Base-by-base conservation (phyloP, 108 stramenopile species). In the Thalassiosira profunda region DNA sequence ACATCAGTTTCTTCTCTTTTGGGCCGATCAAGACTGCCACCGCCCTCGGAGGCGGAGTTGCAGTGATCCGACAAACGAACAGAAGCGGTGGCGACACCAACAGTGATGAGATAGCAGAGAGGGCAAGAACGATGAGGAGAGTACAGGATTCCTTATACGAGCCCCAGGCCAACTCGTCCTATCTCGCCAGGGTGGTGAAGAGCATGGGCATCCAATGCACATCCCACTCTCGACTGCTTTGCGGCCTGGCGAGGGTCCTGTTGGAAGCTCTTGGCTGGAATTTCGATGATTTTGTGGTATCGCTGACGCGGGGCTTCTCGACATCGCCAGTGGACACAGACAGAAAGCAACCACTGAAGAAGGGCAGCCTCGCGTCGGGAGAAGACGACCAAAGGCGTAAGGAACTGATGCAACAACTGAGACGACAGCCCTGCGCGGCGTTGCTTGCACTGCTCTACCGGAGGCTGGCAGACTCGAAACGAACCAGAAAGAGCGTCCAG, bases 11-110 rank as follows among this genome's bases (percentile, higher is more conserved):
- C 43, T 87, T 88, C 58, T 92, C 90, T n/a, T 94, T 94, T 79
- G 93, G 93, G 6, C 81, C 81, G 14, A 94, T 94, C 61, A 94
- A 94, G 65, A 92, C 93, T 14, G 74, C 82, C 2, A 94, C 93
- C 4, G 89, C 90, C 7, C 72, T 94, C 24, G 93, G 93, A 15
- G 93, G 93, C 28, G 93, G 90, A 18, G 80, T 77, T 63, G 83
- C 44, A 41, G 73, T 63, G 3, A 34, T 79, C 15, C 63, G 77
- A 29, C 29, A n/a, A n/a, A 11, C 21, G 4, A 11, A 33, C 9
- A n/a, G 25, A 12, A 0, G 23, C 2, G n/a, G 34, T 23, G 49
- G 35, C 1, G 40, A 59, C 10, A 44, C 20, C 2, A 12, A 56
- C 11, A 43, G 12, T 0, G 54, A 56, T 21, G 23, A 11, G 0